Evolutionary conservation across 1,139 yeast genomes (phyloP).

Genomic region (Diutina scorzettiae): DNA sequence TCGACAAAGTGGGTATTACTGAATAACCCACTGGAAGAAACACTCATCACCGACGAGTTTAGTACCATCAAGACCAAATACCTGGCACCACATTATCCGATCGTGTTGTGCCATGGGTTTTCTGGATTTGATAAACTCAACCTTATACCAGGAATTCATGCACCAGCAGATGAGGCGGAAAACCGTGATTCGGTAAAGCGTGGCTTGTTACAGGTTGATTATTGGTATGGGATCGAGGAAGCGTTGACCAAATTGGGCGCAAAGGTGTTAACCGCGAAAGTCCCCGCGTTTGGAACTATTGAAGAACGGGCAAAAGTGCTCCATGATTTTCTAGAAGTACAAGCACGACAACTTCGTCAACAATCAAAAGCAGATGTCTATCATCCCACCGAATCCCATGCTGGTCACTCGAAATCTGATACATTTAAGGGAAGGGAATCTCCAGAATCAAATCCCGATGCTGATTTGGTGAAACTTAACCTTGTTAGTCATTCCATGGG

Average conservation of each 20-base stretch:
- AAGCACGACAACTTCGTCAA: slow-evolving; percentile 23
- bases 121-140: slow-evolving; percentile 63
- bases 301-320: slow-evolving; percentile 54
- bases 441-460: slow-evolving; percentile 12
- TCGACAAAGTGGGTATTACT: background rate
- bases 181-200: background rate
- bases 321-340: slow-evolving; percentile 36
- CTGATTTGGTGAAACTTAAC: slow-evolving; percentile 38
- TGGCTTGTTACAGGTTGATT: slow-evolving; percentile 29
- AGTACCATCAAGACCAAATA: slow-evolving; percentile 12
- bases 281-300: slow-evolving; percentile 74
- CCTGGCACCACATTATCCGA: slow-evolving; percentile 40
- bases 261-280: slow-evolving; percentile 59
- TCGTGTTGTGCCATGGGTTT: slow-evolving; percentile 75
- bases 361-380: slow-evolving; percentile 12
- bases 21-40: background rate
- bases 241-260: slow-evolving; percentile 52
- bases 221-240: slow-evolving; percentile 72
- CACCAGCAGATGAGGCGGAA: slow-evolving; percentile 8
- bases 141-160: slow-evolving; percentile 17
- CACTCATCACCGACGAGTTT: background rate
- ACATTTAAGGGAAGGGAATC: slow-evolving; percentile 3
- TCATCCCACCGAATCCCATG: background rate
- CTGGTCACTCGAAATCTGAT: background rate
- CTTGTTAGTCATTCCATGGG: slow-evolving; percentile 94